A percentile compares a stretch with the other conserved stretches of the same genome.
Evolutionary conservation across 805 yeast species (phyloP).

Genomic region (Brettanomyces naardenensis): DNA sequence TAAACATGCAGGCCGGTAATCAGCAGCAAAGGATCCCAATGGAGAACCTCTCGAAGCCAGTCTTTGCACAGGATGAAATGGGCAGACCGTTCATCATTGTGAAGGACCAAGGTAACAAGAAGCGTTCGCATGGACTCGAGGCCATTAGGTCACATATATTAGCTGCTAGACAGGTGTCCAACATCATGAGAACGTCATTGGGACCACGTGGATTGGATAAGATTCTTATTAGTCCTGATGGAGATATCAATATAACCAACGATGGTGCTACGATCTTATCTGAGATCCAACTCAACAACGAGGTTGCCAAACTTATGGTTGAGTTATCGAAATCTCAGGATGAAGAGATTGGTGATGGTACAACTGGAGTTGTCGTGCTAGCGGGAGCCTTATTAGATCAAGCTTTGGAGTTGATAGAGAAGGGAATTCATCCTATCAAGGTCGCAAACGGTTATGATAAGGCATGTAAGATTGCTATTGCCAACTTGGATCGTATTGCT

Average conservation of each 20-base stretch:
- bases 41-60: constrained; percentile 97
- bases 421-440: constrained; percentile 95
- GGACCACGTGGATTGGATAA: constrained; percentile 99
- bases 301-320: constrained; percentile 91
- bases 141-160: constrained; percentile 83
- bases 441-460: constrained; percentile 96
- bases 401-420: constrained; percentile 88
- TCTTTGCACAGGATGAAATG: constrained; percentile 98
- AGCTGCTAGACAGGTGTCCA: constrained; percentile 92
- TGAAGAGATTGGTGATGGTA: constrained; percentile 98
- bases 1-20: constrained; percentile 4
- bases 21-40: constrained; percentile 29
- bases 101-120: constrained; percentile 53
- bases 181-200: constrained; percentile 82
- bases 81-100: constrained; percentile 98
- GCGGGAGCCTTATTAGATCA: constrained; percentile 94
- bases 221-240: constrained; percentile 90
- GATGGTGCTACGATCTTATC: constrained; percentile 97
- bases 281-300: constrained; percentile 93
- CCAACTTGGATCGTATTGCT: constrained; percentile 56
- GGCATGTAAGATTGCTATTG: constrained; percentile 88
- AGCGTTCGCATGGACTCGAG: constrained; percentile 67
- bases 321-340: constrained; percentile 93
- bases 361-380: constrained; percentile 96
- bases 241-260: constrained; percentile 95